phyloP scores from a whole-genome alignment of 2,329 filamentous ascomycete genomes.

The Pestalotiopsis sp. region DNA sequence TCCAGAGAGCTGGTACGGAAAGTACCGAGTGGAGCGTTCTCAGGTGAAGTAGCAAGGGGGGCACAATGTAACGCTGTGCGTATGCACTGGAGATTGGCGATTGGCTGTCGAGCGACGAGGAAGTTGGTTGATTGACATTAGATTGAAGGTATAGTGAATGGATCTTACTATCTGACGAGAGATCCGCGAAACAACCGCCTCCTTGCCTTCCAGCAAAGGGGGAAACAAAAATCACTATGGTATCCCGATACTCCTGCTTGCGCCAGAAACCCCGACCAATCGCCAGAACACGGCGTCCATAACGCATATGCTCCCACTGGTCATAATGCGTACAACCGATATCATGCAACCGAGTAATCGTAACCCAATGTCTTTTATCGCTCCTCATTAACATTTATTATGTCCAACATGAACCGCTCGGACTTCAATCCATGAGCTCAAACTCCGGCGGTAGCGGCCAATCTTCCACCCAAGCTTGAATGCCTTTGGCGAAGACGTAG shows the following conservation, averaged over 20 bases:
- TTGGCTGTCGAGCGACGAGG: no score
- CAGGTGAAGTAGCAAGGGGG: no score
- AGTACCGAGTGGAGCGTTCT: no score
- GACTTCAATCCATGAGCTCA: conserved; percentile 14
- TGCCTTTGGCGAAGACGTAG: conserved; percentile 37
- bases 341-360: background rate
- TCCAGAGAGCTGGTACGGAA: no score
- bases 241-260: background rate
- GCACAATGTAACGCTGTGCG: no score
- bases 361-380: background rate
- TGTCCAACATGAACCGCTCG: background rate
- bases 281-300: background rate
- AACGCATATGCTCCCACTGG: background rate
- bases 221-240: background rate
- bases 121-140: background rate
- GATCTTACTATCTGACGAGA: background rate
- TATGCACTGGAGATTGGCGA: no score
- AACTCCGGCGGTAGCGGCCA: conserved; percentile 27
- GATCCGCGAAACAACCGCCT: background rate
- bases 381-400: background rate
- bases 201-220: background rate
- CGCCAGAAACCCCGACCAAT: background rate
- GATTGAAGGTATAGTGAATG: background rate
- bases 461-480: conserved; percentile 38
- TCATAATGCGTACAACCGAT: background rate